Percentiles rank a stretch among this genome's conserved stretches.
Evolutionary conservation across 139 green algal species (phyloP).

Genomic region (Astrephomene gubernaculifera): DNA sequence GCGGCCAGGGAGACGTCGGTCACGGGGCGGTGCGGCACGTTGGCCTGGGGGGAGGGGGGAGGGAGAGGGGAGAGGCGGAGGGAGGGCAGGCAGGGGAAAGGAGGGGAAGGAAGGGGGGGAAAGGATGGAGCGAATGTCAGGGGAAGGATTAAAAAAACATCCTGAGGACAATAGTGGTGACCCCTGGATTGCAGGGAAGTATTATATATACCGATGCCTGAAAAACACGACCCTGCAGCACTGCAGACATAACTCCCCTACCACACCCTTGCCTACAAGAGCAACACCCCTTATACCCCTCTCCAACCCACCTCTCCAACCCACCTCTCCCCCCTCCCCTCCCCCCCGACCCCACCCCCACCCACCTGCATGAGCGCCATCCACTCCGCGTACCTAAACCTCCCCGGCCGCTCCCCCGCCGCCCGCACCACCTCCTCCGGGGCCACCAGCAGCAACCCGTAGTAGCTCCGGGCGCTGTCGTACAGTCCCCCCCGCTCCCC

Average conservation of each 20-base stretch:
- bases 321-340: not conserved
- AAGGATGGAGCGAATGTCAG: too few species aligned
- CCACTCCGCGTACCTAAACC: slow-evolving; percentile 70
- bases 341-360: not conserved
- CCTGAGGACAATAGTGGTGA: too few species aligned
- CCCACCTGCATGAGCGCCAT: slow-evolving; percentile 69
- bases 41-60: slow-evolving; percentile 9
- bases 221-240: too few species aligned
- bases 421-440: slow-evolving; percentile 64
- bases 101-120: too few species aligned
- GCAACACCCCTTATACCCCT: not conserved
- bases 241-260: too few species aligned
- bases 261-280: not conserved
- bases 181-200: too few species aligned
- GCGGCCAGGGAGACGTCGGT: slow-evolving; percentile 5
- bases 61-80: not conserved
- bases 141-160: too few species aligned
- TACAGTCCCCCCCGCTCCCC: slow-evolving; percentile 8
- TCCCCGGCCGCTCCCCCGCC: slow-evolving; percentile 58
- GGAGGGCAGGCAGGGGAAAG: not conserved
- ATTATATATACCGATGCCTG: too few species aligned
- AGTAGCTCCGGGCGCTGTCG: slow-evolving; percentile 55
- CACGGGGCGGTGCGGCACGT: slow-evolving; percentile 34
- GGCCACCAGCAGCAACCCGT: slow-evolving; percentile 60
- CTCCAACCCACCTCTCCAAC: not conserved